These are phyloP conservation scores for Aspergillus ibericus DNA, from an alignment of 2,329 filamentous ascomycete genomes.

Conservation along the genomic window DNA sequence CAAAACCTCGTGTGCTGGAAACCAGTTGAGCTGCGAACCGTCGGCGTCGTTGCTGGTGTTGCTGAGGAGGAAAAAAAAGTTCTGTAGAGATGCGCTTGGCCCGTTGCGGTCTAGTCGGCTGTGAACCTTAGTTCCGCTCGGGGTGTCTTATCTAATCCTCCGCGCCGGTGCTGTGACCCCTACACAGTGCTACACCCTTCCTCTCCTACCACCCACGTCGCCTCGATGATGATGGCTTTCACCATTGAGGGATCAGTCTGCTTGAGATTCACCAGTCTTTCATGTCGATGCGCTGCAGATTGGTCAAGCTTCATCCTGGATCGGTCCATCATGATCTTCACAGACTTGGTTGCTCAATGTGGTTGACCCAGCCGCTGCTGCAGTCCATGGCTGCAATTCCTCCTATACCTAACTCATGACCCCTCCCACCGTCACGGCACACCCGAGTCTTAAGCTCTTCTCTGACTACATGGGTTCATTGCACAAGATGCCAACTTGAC, in stretches of 20 bases:
- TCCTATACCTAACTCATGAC: neutral
- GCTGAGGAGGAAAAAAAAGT: conserved; percentile 44
- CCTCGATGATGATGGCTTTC: no score
- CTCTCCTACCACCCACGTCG: neutral
- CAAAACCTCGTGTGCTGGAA: conserved; percentile 18
- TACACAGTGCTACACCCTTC: conserved; percentile 10
- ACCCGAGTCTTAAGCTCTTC: neutral
- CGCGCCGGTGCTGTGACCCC: neutral
- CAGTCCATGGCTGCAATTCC: neutral
- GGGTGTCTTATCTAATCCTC: conserved; percentile 36
- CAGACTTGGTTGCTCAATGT: neutral
- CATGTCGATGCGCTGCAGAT: neutral
- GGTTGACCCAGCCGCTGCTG: neutral
- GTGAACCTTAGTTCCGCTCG: conserved; percentile 12
- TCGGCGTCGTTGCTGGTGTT: conserved; percentile 27
- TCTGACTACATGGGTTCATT: neutral
- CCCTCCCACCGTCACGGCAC: neutral
- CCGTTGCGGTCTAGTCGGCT: conserved; percentile 28
- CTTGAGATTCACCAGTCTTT: no score
- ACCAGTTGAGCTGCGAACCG: conserved; percentile 26
- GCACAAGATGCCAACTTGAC: neutral
- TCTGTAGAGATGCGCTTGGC: conserved; percentile 41
- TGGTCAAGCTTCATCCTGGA: neutral
- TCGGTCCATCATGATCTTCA: neutral
- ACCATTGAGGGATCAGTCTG: no score